Evolutionary conservation across 192 early-diverging fungal species (phyloP), one percentile per base, ranked within the genome.

Genomic region (Chytriomyces confervae): DNA sequence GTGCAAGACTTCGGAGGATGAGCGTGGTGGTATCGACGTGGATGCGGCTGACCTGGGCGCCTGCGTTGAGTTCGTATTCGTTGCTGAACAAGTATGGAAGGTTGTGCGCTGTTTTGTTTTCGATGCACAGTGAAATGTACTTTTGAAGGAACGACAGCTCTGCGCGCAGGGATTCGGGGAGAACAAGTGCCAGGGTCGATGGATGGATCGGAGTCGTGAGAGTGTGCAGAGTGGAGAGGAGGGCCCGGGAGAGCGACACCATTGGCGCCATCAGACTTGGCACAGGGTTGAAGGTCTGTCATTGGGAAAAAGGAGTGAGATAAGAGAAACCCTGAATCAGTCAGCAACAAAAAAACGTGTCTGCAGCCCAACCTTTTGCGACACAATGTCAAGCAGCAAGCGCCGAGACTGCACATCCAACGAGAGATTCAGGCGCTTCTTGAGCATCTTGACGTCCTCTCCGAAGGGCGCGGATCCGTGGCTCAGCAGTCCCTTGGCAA

Each of bases 1-100:
- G 18, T 10, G 81, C 81, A n/a, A 82, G 36, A 13, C 67, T 45
- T 16, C 81, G 81, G 13, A 80, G 46, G 1, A 82, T 49, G 13
- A 82, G 51, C 13, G 65, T 67, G 24, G 36, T 48, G 7, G 68
- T 69, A 44, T 68, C 36, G 4, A 69, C 62, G 61, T 81, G 64
- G 24, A 83, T 46, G 50, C 46, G 44, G 20, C 75, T 62, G 44
- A 84, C 50, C 20, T 51, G 36, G 68, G 53, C n/a, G 8, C 44
- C 6, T 0, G 20, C n/a, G 80, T 75, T 74, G 13, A 65, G 27
- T 43, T 81, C 83, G 57, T 72, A 75, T 27, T 84, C 83, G 45
- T 64, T 65, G 9, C 77, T 72, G 77, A 84, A 84, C 29, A 84
- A 27, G 53, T 79, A 68, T 5, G 83, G 83, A 29, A 84, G 80